Evolutionary conservation across 1,284 basidiomycete genomes (phyloP).

Genomic region (Leccinum pseudoinsigne): DNA sequence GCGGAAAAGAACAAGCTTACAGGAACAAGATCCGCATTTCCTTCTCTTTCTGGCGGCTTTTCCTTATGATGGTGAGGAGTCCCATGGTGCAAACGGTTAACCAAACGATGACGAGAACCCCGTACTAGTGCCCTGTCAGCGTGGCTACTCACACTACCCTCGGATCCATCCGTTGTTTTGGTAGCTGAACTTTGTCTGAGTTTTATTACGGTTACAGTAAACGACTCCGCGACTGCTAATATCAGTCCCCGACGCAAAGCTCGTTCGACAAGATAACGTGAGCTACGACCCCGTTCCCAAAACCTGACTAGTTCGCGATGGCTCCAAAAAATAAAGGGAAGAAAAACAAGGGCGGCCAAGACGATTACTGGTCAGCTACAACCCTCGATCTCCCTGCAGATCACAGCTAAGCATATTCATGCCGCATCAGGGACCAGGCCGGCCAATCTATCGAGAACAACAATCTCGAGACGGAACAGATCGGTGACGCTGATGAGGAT

Average conservation of each 20-base stretch:
- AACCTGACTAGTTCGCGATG: constrained; percentile 46
- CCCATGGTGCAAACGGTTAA: constrained; percentile 55
- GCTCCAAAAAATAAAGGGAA: constrained; percentile 88
- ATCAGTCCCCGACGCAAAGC: constrained; percentile 20
- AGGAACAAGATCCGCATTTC: constrained; percentile 97
- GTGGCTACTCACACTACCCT: neutral
- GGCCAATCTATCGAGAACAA: constrained; percentile 59
- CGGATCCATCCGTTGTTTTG: constrained; percentile 1
- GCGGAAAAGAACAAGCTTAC: constrained; percentile 44
- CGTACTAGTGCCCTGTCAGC: neutral
- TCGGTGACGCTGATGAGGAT: constrained; percentile 47
- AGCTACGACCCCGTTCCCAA: neutral
- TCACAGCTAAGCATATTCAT: constrained; percentile 12
- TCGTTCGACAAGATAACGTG: constrained; percentile 22
- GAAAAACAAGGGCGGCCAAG: constrained; percentile 83
- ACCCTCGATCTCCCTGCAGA: constrained; percentile 15
- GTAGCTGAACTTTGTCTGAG: neutral
- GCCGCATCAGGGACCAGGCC: constrained; percentile 58
- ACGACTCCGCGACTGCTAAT: constrained; percentile 14
- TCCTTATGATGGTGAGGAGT: constrained; percentile 95
- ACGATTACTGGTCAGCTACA: constrained; percentile 73
- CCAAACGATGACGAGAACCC: neutral
- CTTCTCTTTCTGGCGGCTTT: constrained; percentile 92
- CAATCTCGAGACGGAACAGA: constrained; percentile 36
- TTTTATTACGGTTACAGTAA: neutral